These are phyloP conservation scores for Taphrina wiesneri DNA, from an alignment of 1,139 yeast species.

Conservation along the genomic window DNA sequence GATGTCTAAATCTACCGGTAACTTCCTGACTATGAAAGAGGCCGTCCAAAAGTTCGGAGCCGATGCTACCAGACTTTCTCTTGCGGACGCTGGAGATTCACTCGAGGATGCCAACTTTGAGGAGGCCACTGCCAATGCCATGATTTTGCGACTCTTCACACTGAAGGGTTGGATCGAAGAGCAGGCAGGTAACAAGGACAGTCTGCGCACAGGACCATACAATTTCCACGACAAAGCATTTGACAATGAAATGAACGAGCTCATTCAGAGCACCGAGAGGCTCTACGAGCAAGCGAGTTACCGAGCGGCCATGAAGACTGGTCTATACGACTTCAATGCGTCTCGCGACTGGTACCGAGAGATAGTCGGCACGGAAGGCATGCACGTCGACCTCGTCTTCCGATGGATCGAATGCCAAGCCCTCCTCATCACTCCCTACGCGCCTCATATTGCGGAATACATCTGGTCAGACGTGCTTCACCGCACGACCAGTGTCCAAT, in stretches of 20 bases:
- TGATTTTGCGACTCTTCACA: conserved; percentile 87
- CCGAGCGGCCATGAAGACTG: conserved; percentile 85
- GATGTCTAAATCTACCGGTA: conserved; percentile 98
- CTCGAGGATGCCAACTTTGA: conserved; percentile 98
- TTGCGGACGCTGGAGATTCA: conserved; percentile 98
- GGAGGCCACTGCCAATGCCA: conserved; percentile 95
- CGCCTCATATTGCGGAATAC: conserved; percentile 94
- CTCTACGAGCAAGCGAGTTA: conserved; percentile 73
- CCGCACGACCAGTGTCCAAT: conserved; percentile 63
- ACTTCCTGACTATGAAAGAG: conserved; percentile 87
- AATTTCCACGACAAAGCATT: conserved; percentile 83
- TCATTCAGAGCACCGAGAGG: conserved; percentile 70
- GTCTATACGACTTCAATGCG: conserved; percentile 90
- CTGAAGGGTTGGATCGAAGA: conserved; percentile 88
- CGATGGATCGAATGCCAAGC: conserved; percentile 85
- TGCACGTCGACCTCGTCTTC: conserved; percentile 81
- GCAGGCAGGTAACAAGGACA: conserved; percentile 49
- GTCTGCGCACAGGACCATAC: conserved; percentile 67
- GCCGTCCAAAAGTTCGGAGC: conserved; percentile 90
- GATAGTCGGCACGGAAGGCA: conserved; percentile 56
- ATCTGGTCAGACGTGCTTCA: conserved; percentile 80
- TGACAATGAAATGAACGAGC: conserved; percentile 87
- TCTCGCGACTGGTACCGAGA: conserved; percentile 97
- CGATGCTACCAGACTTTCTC: conserved; percentile 94
- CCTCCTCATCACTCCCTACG: conserved; percentile 81